Conservation (phyloP, 1,139 yeast species). For the Pichia terricola region DNA sequence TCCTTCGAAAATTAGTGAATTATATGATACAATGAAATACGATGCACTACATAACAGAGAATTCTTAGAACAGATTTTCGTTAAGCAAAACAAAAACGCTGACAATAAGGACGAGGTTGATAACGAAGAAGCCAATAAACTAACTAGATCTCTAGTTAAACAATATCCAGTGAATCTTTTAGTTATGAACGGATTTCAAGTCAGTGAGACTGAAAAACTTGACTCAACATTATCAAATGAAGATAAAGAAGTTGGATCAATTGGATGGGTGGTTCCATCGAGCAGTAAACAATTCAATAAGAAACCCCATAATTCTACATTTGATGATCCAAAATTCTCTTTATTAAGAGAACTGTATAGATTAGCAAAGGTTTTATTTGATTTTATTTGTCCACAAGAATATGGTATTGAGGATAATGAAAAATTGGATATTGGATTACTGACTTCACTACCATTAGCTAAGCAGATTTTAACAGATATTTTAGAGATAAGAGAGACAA, state of each 20-base stretch:
- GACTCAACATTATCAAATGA: slow-evolving; percentile 15
- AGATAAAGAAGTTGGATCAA: slow-evolving; percentile 45
- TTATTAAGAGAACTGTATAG: slow-evolving; percentile 81
- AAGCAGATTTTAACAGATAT: slow-evolving; percentile 78
- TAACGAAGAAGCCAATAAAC: slow-evolving; percentile 19
- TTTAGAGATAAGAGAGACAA: slow-evolving; percentile 67
- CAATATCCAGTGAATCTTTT: slow-evolving; percentile 73
- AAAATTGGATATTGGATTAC: slow-evolving; percentile 87
- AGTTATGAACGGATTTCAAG: slow-evolving; percentile 68
- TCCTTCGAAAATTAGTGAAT: slow-evolving; percentile 92
- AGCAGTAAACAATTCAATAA: slow-evolving; percentile 7
- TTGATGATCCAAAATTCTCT: slow-evolving; percentile 73
- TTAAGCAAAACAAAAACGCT: slow-evolving; percentile 41
- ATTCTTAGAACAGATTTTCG: slow-evolving; percentile 74
- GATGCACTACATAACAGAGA: slow-evolving; percentile 94
- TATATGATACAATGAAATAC: slow-evolving; percentile 96
- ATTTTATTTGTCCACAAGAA: slow-evolving; percentile 96
- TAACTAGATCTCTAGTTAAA: slow-evolving; percentile 51
- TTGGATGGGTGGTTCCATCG: slow-evolving; percentile 67
- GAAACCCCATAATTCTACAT: slow-evolving; percentile 41
- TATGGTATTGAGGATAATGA: slow-evolving; percentile 96
- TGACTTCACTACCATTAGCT: slow-evolving; percentile 90
- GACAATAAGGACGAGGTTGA: slow-evolving; percentile 4
- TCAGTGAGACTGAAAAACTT: slow-evolving; percentile 23
- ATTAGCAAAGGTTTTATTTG: slow-evolving; percentile 86